Conservation (phyloP, 1,139 yeast genomes). For the Ogataea hybrid region DNA sequence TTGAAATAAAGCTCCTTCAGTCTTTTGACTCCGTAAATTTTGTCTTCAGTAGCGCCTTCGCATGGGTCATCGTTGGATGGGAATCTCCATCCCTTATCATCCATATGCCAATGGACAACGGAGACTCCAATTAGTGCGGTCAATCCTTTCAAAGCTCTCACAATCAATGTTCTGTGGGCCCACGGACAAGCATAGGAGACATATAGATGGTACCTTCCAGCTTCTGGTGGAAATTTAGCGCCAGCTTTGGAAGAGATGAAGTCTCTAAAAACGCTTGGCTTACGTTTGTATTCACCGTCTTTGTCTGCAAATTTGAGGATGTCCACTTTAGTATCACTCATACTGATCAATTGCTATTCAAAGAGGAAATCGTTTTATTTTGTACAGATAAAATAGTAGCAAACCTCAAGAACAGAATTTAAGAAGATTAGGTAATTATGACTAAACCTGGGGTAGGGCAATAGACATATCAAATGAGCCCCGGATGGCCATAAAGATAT, state of each 20-base stretch:
- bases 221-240: constrained; percentile 68
- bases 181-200: constrained; percentile 93
- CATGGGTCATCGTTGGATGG: constrained; percentile 39
- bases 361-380: no score
- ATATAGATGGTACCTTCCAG: constrained; percentile 80
- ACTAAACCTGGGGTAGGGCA: not conserved
- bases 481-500: no score
- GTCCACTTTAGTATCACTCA: constrained; percentile 23
- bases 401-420: not conserved
- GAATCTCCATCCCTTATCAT: constrained; percentile 84
- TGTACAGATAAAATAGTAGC: not conserved
- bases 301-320: constrained; percentile 47
- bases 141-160: constrained; percentile 78
- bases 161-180: constrained; percentile 86
- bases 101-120: constrained; percentile 89
- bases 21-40: constrained; percentile 57
- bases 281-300: constrained; percentile 54
- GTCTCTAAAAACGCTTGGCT: constrained; percentile 51
- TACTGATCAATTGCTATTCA: not conserved
- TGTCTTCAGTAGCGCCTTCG: constrained; percentile 63
- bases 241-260: constrained; percentile 58
- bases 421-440: not conserved
- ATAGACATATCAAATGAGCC: no score
- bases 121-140: constrained; percentile 61
- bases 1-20: constrained; percentile 71